Base-by-base conservation (phyloP, 2,329 filamentous ascomycete species). In the Pseudogymnoascus sp. region DNA sequence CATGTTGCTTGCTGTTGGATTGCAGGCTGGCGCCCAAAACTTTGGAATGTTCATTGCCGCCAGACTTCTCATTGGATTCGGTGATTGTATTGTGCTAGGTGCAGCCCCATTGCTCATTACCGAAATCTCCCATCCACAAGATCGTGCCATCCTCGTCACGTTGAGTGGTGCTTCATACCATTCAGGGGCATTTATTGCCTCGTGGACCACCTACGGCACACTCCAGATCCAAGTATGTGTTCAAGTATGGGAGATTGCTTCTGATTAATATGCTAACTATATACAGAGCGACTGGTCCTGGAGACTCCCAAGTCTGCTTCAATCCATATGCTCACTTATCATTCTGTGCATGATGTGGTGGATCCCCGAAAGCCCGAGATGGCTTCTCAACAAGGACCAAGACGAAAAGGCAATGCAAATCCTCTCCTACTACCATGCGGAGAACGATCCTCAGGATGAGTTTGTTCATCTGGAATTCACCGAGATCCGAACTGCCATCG, bases 401-500 rank as follows among this genome's bases (percentile, higher is more conserved):
- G 65, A 67, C 42, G 72, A 72, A 52, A 72, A 74, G 64, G 75
- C 72, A 48, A 65, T 70, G 36, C 55, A 65, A 21, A 70, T 73
- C 21, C 65, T 72, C 13, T 67, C 67, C 55, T 71, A 70, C 15
- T 74, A 73, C 62, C 74, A 76, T 61, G 73, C 71, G 48, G 69
- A 72, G 55, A 70, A 72, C 45, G 64, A 75, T 60, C 48, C 60
- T 8, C 63, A 72, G 65, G 69, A 72, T 68, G 65, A 74, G 27
- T 72, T 76, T 27, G 74, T 75, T 35, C 66, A 69, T 45, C 70
- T 69, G 62, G 74, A 77, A 65, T 75, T 71, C 65, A 66, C 67
- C 21, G 76, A 79, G 67, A 79, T 79, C 62, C 70, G 71, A 61
- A 72, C 76, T 61, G 75, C 74, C 7, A 73, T 77, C 58, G 65